phyloP scores from a whole-genome alignment of 331 rosid genomes.

The Malus hybrid region DNA sequence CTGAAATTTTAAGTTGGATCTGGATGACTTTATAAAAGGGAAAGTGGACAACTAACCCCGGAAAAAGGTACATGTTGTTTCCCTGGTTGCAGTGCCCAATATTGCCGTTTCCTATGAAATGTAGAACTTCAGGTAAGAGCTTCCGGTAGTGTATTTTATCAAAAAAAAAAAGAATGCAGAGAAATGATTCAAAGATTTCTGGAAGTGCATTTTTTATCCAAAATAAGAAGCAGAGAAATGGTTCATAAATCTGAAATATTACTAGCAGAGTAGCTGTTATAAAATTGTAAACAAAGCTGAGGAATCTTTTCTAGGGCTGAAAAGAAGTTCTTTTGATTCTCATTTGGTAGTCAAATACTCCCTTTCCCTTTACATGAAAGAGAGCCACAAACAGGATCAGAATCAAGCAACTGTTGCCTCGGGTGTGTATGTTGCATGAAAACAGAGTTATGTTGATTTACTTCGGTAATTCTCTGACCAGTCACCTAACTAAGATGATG shows the following conservation, averaged over 20 bases:
- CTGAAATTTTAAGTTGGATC: not conserved
- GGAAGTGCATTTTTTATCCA: too few relatives aligned
- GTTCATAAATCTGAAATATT: not conserved
- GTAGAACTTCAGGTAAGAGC: not conserved
- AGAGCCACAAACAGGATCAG: not conserved
- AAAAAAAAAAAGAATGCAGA: not conserved
- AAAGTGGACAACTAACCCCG: slow-evolving; percentile 68
- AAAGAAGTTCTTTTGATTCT: not conserved
- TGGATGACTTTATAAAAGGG: not conserved
- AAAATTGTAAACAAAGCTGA: not conserved
- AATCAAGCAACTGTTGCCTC: not conserved
- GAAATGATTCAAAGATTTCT: not conserved
- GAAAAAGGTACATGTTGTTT: slow-evolving; percentile 99
- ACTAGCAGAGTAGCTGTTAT: not conserved
- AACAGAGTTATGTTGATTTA: not conserved
- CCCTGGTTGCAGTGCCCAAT: slow-evolving; percentile 99
- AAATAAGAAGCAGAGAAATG: not conserved
- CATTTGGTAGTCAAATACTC: not conserved
- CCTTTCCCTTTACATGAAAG: not conserved
- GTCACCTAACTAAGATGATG: not conserved
- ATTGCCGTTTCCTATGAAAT: slow-evolving; percentile 62
- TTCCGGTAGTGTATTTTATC: not conserved
- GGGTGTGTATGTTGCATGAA: not conserved
- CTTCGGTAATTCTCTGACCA: not conserved
- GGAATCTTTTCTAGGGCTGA: not conserved